Evolutionary conservation across 495 filamentous ascomycete genomes (phyloP), one percentile per base, ranked within the genome.

Genomic region (Tuber brumale): DNA sequence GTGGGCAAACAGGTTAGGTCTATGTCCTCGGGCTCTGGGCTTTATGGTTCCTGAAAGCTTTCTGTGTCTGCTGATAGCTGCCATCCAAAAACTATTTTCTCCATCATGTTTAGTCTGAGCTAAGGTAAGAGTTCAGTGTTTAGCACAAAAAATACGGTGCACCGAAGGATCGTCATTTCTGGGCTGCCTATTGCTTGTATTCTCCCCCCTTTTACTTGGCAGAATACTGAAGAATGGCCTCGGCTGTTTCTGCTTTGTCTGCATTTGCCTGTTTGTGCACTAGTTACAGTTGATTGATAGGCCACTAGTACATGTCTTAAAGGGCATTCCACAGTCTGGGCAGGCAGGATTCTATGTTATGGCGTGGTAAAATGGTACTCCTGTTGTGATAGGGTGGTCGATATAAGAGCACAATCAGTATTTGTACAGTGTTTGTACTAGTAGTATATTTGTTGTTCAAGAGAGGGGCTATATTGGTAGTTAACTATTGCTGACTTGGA

Each of bases 1-100:
- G 51, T 3, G 9, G 71, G 71, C n/a, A 37, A 48, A 51, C 71
- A 73, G 10, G 71, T 37, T 51, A 73, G 44, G 44, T 73, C 71
- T 16, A 27, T 44, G 7, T 73, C 31, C n/a, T 51, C 70, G 0
- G 39, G 37, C 10, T 72, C 39, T 3, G 16, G 18, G 6, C 19
- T 48, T 48, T 19, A 23, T 16, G 8, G 19, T 48, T 48, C 19
- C 21, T 23, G 21, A 18, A 45, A 1, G 44, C 42, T 43, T 43
- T 8, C 42, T 1, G 9, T 3, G 10, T 43, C 42, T 9, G 42
- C 44, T 0, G 44, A 14, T 18, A 14, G 44, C 44, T 45, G 44
- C 44, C 14, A 45, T 45, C 14, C 14, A 18, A 14, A 1, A 18
- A 45, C 44, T 45, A 39, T 43, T 44, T 16, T 39, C 70, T n/a